These are phyloP conservation scores for Fusarium hainanense DNA, from an alignment of 2,329 filamentous ascomycete species.

Conservation along the genomic window DNA sequence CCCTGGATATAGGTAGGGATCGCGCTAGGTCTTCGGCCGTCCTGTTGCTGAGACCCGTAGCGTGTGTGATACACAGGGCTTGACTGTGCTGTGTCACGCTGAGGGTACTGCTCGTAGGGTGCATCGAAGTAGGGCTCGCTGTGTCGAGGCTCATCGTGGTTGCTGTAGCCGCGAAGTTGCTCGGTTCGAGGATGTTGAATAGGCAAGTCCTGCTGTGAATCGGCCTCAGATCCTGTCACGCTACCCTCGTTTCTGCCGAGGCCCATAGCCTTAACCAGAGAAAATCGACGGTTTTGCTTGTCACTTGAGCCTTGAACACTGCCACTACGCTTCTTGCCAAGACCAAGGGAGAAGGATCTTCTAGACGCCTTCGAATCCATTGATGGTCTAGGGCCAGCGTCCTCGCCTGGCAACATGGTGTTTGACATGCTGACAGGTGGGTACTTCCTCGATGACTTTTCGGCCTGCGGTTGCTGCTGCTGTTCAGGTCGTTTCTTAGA, in stretches of 20 bases:
- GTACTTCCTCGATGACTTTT: slow-evolving; percentile 75
- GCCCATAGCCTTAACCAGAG: slow-evolving; percentile 74
- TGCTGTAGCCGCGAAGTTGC: slow-evolving; percentile 49
- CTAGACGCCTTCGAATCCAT: slow-evolving; percentile 76
- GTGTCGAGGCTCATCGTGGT: slow-evolving; percentile 51
- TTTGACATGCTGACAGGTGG: slow-evolving; percentile 93
- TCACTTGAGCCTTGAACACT: slow-evolving; percentile 70
- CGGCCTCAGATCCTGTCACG: slow-evolving; percentile 57
- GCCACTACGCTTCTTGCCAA: slow-evolving; percentile 77
- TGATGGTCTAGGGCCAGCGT: slow-evolving; percentile 65
- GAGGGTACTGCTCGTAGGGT: slow-evolving; percentile 52
- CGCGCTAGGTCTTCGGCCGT: slow-evolving; percentile 55
- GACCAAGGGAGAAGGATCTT: slow-evolving; percentile 75
- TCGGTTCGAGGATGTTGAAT: slow-evolving; percentile 58
- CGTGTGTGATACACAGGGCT: slow-evolving; percentile 57
- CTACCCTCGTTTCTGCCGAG: slow-evolving; percentile 66
- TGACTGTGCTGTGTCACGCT: slow-evolving; percentile 49
- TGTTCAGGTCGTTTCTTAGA: slow-evolving; percentile 62
- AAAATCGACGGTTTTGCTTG: slow-evolving; percentile 73
- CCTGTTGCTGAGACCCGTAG: slow-evolving; percentile 55
- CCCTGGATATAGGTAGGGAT: slow-evolving; percentile 60
- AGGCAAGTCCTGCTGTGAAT: slow-evolving; percentile 65
- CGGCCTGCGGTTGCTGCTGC: slow-evolving; percentile 61
- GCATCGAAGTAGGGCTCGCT: slow-evolving; percentile 56
- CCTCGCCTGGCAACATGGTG: slow-evolving; percentile 69